Evolutionary conservation across 768 basidiomycete species (phyloP).

Genomic region (Tephrocybe sp.): DNA sequence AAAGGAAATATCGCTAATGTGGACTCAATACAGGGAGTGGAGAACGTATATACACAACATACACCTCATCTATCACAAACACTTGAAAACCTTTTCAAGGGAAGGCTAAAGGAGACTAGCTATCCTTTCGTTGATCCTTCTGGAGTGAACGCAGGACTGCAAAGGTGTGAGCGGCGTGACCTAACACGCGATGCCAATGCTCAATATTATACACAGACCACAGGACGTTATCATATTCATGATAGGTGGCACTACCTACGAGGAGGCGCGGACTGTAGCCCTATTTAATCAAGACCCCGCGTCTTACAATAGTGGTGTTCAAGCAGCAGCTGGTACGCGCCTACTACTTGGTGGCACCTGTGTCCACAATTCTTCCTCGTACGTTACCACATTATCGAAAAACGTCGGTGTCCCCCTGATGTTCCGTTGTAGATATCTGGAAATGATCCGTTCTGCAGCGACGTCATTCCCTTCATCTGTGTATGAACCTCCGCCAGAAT

Average conservation of each 20-base stretch:
- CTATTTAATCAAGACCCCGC: constrained; percentile 81
- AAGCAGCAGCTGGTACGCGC: constrained; percentile 61
- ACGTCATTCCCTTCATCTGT: constrained; percentile 59
- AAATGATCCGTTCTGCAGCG: constrained; percentile 81
- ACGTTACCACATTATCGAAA: constrained; percentile 19
- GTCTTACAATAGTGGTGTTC: constrained; percentile 43
- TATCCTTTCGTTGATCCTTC: constrained; percentile 81
- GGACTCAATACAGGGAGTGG: constrained; percentile 75
- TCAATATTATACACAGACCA: constrained; percentile 48
- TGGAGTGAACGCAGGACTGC: constrained; percentile 66
- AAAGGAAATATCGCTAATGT: neutral
- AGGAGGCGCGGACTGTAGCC: constrained; percentile 84
- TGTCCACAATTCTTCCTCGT: constrained; percentile 94
- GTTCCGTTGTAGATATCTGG: constrained; percentile 61
- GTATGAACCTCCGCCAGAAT: constrained; percentile 75
- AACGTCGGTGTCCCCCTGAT: constrained; percentile 11
- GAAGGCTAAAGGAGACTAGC: constrained; percentile 79
- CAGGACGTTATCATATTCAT: constrained; percentile 97
- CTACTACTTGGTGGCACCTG: constrained; percentile 92
- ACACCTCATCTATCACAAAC: constrained; percentile 92
- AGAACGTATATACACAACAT: constrained; percentile 99
- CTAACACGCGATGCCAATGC: too few species aligned
- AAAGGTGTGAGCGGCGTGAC: constrained; percentile 53
- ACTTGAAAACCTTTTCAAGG: constrained; percentile 83
- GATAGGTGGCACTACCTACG: constrained; percentile 95